These are phyloP conservation scores for Hypoxylon trugodes DNA, from an alignment of 495 filamentous ascomycete genomes.

Conservation along the genomic window DNA sequence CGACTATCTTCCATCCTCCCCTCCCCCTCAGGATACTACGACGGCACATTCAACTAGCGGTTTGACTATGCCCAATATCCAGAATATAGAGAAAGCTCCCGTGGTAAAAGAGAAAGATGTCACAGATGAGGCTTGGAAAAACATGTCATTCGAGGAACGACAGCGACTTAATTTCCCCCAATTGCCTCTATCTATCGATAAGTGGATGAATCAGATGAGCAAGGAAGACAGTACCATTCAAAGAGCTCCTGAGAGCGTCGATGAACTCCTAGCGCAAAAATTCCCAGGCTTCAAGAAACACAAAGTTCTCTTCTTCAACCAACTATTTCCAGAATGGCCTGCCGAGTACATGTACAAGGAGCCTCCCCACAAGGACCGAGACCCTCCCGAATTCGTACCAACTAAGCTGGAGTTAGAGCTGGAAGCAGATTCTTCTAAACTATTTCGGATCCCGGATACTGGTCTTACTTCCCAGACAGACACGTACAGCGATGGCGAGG, in stretches of 20 bases:
- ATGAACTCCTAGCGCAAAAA: slow-evolving; percentile 72
- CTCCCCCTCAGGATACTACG: slow-evolving; percentile 43
- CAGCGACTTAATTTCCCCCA: slow-evolving; percentile 43
- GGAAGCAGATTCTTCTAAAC: slow-evolving; percentile 78
- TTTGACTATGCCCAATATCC: background rate
- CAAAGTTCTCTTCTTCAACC: slow-evolving; percentile 71
- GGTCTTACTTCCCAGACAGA: slow-evolving; percentile 57
- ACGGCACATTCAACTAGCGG: slow-evolving; percentile 23
- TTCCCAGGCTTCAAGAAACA: slow-evolving; percentile 77
- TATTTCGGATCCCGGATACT: slow-evolving; percentile 71
- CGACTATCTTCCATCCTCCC: slow-evolving; percentile 45
- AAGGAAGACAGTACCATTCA: slow-evolving; percentile 57
- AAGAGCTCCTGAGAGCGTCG: slow-evolving; percentile 61
- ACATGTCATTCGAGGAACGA: slow-evolving; percentile 58
- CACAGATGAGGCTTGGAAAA: slow-evolving; percentile 43
- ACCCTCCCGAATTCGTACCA: slow-evolving; percentile 66
- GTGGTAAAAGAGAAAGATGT: slow-evolving; percentile 24
- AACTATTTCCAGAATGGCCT: slow-evolving; percentile 76
- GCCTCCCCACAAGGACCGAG: slow-evolving; percentile 77
- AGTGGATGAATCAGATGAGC: slow-evolving; percentile 49
- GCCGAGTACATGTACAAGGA: slow-evolving; percentile 74
- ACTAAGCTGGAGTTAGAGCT: slow-evolving; percentile 89
- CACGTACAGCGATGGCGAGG: slow-evolving; percentile 63
- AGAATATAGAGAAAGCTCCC: background rate
- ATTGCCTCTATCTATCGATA: slow-evolving; percentile 35